phyloP scores from a whole-genome alignment of 1,284 basidiomycete species.

The Leccinum pachyderme region DNA sequence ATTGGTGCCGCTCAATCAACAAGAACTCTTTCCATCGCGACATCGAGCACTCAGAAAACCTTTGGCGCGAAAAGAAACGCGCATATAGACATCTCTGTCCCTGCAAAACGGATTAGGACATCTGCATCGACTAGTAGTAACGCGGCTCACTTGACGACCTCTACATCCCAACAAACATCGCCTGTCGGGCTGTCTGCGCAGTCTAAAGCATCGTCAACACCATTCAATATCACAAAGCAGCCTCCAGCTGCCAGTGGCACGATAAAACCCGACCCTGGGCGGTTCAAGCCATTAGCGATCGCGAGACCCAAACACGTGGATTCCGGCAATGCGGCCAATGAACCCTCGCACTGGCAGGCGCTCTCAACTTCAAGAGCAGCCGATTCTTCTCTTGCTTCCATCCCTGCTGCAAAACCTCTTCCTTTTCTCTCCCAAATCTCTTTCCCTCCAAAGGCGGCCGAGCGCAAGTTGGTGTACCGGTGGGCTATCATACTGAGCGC shows the following conservation, averaged over 20 bases:
- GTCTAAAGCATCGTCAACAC: background rate
- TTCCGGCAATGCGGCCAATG: background rate
- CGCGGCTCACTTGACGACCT: background rate
- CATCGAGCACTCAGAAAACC: background rate
- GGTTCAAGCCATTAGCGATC: constrained; percentile 19
- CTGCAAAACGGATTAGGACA: constrained; percentile 18
- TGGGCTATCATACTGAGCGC: constrained; percentile 57
- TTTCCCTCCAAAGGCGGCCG: constrained; percentile 54
- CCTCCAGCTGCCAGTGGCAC: background rate
- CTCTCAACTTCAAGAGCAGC: background rate
- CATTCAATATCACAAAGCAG: background rate
- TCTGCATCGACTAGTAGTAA: background rate
- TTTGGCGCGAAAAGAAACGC: constrained; percentile 15
- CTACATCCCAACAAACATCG: background rate
- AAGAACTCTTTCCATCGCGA: background rate
- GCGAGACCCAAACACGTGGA: constrained; percentile 1
- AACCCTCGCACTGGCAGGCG: background rate
- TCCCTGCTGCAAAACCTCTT: constrained; percentile 1
- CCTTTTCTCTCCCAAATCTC: constrained; percentile 42
- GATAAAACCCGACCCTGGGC: constrained; percentile 1
- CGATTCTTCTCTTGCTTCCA: background rate
- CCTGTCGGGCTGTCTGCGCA: constrained; percentile 1
- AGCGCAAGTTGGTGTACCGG: constrained; percentile 51
- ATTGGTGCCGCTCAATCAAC: background rate
- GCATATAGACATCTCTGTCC: constrained; percentile 22